These are phyloP conservation scores for Haplographium delicatum DNA, from an alignment of 495 filamentous ascomycete genomes.

Conservation along the genomic window DNA sequence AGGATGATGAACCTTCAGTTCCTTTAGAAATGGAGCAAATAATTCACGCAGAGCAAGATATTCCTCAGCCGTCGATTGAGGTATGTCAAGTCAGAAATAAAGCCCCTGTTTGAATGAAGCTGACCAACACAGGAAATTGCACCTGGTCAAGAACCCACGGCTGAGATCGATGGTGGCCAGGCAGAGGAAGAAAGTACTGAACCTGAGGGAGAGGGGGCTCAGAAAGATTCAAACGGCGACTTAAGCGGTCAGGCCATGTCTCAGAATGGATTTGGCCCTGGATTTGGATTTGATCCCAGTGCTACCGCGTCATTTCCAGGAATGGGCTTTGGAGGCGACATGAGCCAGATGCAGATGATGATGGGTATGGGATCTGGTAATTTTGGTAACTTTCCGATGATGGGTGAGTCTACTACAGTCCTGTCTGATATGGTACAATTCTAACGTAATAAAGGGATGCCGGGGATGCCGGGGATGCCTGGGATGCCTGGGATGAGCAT, in stretches of 20 bases:
- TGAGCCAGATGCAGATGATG: constrained; percentile 70
- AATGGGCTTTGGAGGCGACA: constrained; percentile 51
- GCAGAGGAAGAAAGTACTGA: constrained; percentile 2
- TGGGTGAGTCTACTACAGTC: constrained; percentile 58
- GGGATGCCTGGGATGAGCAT: constrained; percentile 78
- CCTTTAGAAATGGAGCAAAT: background rate
- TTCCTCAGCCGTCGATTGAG: constrained; percentile 39
- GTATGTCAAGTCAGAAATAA: constrained; percentile 17
- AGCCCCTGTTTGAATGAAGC: background rate
- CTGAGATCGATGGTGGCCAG: constrained; percentile 8
- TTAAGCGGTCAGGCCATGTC: constrained; percentile 22
- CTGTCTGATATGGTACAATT: background rate
- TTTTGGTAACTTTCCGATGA: constrained; percentile 68
- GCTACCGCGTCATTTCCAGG: constrained; percentile 49
- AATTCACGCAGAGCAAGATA: constrained; percentile 24
- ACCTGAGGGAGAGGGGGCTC: constrained; percentile 8
- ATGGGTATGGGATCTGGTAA: constrained; percentile 61
- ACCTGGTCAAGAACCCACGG: constrained; percentile 22
- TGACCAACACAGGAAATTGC: constrained; percentile 19
- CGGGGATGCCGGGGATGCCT: constrained; percentile 70
- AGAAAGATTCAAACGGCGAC: constrained; percentile 12
- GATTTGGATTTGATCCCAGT: constrained; percentile 42
- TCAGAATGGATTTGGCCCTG: constrained; percentile 31
- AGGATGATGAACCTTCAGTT: background rate
- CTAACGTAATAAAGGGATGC: constrained; percentile 45